Evolutionary conservation across 2,329 filamentous ascomycete species (phyloP).

Genomic region (Monilinia fructicola): DNA sequence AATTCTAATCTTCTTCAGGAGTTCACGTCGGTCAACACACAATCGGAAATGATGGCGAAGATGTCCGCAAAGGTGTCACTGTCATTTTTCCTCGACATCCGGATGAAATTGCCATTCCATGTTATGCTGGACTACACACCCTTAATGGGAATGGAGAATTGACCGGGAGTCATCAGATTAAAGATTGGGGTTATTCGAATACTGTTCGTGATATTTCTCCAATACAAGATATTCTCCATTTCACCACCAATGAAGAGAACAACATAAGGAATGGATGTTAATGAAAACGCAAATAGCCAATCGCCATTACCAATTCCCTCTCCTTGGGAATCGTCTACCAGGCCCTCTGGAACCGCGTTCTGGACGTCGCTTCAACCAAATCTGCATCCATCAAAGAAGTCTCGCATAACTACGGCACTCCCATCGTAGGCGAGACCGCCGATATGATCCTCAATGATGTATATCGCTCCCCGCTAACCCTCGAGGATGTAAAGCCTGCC

Average conservation of each 20-base stretch:
- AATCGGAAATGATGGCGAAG: constrained; percentile 33
- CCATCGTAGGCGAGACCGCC: constrained; percentile 62
- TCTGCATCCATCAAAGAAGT: constrained; percentile 28
- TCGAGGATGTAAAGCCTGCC: constrained; percentile 54
- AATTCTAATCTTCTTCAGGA: constrained; percentile 24
- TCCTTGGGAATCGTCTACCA: constrained; percentile 42
- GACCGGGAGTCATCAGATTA: constrained; percentile 37
- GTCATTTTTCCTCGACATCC: constrained; percentile 37
- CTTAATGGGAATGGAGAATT: constrained; percentile 40
- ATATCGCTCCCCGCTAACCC: constrained; percentile 53
- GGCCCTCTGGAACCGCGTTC: constrained; percentile 35
- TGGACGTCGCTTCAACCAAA: constrained; percentile 26
- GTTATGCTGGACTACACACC: constrained; percentile 37
- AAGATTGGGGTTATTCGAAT: constrained; percentile 39
- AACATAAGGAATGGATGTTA: background rate
- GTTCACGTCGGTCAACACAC: constrained; percentile 39
- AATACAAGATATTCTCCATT: background rate
- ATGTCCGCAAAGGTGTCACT: constrained; percentile 37
- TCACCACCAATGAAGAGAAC: too few relatives aligned
- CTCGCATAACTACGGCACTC: constrained; percentile 43
- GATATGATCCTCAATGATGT: constrained; percentile 62
- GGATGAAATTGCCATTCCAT: constrained; percentile 36
- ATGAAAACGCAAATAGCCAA: constrained; percentile 28
- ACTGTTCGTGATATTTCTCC: constrained; percentile 29
- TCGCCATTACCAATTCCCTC: constrained; percentile 44